phyloP scores from a whole-genome alignment of 345 rosid species.

The Lepidium africanum region DNA sequence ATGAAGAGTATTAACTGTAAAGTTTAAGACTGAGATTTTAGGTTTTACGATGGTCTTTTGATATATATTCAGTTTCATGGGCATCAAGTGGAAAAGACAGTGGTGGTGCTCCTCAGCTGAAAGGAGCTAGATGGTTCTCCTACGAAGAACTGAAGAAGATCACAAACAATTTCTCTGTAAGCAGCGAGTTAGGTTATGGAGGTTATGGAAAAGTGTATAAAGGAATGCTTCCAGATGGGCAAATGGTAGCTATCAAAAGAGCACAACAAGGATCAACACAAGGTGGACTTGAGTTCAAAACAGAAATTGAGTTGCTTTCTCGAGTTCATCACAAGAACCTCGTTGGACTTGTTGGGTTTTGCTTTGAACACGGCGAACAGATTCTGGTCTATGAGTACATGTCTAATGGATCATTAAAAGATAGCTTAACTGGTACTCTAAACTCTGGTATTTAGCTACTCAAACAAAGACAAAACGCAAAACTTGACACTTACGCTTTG shows the following conservation, averaged over 20 bases:
- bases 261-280: constrained; percentile 91
- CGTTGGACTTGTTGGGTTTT: constrained; percentile 84
- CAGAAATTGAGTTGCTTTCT: constrained; percentile 90
- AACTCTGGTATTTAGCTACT: not conserved
- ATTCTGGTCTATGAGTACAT: constrained; percentile 82
- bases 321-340: constrained; percentile 96
- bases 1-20: not conserved
- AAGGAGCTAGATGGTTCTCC: constrained; percentile 96
- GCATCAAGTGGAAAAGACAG: constrained; percentile 77
- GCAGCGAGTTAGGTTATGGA: constrained; percentile 82
- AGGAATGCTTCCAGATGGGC: constrained; percentile 79
- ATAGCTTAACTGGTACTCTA: constrained; percentile 62
- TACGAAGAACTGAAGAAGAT: constrained; percentile 82
- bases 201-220: constrained; percentile 93
- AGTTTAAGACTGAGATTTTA: not conserved
- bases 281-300: constrained; percentile 91
- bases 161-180: constrained; percentile 63
- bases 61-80: constrained; percentile 68
- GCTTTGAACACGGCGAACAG: constrained; percentile 87
- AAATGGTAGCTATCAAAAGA: constrained; percentile 75
- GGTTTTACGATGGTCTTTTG: not conserved
- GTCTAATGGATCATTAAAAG: constrained; percentile 79
- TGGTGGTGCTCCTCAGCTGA: constrained; percentile 82
- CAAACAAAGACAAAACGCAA: not conserved
- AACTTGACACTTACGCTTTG: not conserved